Evolutionary conservation across 805 yeast genomes (phyloP), one percentile per base, ranked within the genome.

Genomic region (Candida adriatica): DNA sequence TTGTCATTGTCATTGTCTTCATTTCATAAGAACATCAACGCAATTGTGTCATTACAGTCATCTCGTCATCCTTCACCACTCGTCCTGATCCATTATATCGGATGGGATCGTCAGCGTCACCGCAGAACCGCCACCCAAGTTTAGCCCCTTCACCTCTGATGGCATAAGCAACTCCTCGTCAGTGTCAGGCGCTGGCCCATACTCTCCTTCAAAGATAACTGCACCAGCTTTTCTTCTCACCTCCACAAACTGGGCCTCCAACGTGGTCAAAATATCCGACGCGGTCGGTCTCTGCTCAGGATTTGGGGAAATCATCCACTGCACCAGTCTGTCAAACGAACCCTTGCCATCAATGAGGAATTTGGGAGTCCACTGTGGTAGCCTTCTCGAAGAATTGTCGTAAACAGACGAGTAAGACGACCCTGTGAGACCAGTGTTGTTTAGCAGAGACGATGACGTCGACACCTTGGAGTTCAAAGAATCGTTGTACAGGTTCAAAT

Each of bases 161-260:
- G 38, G 21, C 51, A 49, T 49, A 18, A 38, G 16, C 3, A 27
- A 24, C 4, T 46, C 53, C 26, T 53, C 60, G 18, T 56, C 59
- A 3, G 34, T 51, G 26, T 67, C 74, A 0, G 83, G 79, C 37
- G 64, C 63, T 2, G 96, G 95, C 0, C 97, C 98, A 54, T 71
- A 87, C 44, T 92, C 96, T 13, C 96, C 97, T 60, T 90, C 98
- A 49, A 79, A 92, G 41, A 92, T 82, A 2, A 88, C 81, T 4
- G 96, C 96, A 5, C 97, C 96, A 6, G 95, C 84, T 52, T 81
- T 82, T 31, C 96, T 68, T 38, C 90, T 69, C 33, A 68, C 59
- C 42, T 88, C 95, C 24, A 92, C 88, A 37, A 78, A 70, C 27
- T 70, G 66, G 40, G 92, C 76, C 54, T 92, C 96, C 28, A 70